Base-by-base conservation (phyloP, 2,329 filamentous ascomycete genomes). In the Diaporthe sp. region DNA sequence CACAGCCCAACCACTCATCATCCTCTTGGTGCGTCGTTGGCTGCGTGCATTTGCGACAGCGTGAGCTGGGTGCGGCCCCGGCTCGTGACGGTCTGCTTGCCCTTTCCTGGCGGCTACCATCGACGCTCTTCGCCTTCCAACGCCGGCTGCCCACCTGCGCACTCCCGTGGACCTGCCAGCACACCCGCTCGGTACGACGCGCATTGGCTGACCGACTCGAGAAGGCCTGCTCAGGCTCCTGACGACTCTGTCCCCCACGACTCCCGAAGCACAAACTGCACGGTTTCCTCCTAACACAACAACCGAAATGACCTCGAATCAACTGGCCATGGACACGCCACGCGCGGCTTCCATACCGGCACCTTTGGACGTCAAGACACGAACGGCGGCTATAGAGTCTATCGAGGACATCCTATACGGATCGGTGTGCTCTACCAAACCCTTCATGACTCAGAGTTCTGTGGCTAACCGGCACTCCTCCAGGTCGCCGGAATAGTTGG, bases 321-420 rank as follows among this genome's bases (percentile, higher is more conserved):
- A 70, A 37, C 27, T 74, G 32, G 55, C 71, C 72, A 27, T 75
- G 22, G 47, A 68, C 15, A 69, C 58, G 42, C 70, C 75, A 44
- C 65, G 53, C 30, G 22, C 73, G 51, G 56, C 75, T 27, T 55
- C 70, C 30, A 22, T 75, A 3, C 50, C 66, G 30, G 51, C 56
- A 13, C 39, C 77, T 27, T 51, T 75, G 22, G 76, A 74, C 22
- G 50, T 82, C 51, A 81, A 79, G 70, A 78, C 81, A 68, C 86
- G 82, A 77, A 84, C 86, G 9, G 85, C 86, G 39, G 82, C 85
- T 13, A 83, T 87, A 78, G 93, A 97, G 80, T 94, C 94, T 7
- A 80, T 96, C 53, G 96, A 98, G 83, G 96, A 98, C 81, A 91
- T 99, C 72, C 81, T 93, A 15, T 98, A 95, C 82, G 97, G 97